phyloP scores from a whole-genome alignment of 1,284 basidiomycete species.

The Xerocomus cyaneibrunnescens region DNA sequence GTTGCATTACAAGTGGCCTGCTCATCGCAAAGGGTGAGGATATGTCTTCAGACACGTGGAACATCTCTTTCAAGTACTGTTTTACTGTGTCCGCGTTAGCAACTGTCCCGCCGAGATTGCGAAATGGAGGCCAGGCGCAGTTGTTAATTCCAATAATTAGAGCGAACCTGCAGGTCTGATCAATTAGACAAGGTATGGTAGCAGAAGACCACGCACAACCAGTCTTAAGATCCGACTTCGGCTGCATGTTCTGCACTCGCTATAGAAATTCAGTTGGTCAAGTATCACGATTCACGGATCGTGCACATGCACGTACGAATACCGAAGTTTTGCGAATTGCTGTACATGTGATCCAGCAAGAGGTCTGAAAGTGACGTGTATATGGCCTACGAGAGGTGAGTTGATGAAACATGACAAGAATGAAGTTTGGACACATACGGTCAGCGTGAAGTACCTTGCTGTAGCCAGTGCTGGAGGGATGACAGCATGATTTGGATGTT shows the following conservation, averaged over 20 bases:
- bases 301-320: neutral
- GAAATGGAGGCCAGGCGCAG: neutral
- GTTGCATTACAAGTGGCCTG: neutral
- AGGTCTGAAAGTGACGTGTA: too few species aligned
- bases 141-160: slow-evolving; percentile 2
- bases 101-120: neutral
- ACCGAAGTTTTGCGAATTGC: too few species aligned
- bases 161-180: neutral
- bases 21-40: neutral
- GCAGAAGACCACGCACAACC: neutral
- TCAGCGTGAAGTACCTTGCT: too few species aligned
- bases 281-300: neutral
- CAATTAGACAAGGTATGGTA: neutral
- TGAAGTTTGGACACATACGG: too few species aligned
- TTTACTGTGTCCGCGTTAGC: neutral
- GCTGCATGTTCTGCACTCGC: neutral
- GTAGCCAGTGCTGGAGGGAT: too few species aligned
- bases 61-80: neutral
- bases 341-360: too few species aligned
- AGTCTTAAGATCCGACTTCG: neutral
- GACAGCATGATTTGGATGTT: too few species aligned
- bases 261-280: neutral
- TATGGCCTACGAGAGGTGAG: too few species aligned
- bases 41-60: neutral
- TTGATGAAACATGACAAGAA: too few species aligned